These are phyloP conservation scores for Aspergillus carlsbadensis DNA, from an alignment of 495 filamentous ascomycete genomes.

Conservation along the genomic window DNA sequence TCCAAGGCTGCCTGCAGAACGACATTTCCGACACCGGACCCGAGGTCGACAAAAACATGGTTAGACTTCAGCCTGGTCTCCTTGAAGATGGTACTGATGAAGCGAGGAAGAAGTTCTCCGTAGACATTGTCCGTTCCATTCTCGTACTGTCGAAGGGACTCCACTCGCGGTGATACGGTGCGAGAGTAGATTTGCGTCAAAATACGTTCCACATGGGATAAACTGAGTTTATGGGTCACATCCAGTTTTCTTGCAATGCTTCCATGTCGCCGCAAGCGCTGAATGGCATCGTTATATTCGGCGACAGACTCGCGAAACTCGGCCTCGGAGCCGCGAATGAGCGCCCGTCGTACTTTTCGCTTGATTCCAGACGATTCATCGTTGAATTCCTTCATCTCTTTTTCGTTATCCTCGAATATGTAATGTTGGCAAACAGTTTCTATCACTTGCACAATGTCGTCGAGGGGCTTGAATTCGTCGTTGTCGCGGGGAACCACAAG, in stretches of 20 bases:
- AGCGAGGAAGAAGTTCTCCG: slow-evolving; percentile 83
- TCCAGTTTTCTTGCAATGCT: slow-evolving; percentile 69
- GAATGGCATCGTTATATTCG: slow-evolving; percentile 72
- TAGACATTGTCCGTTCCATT: slow-evolving; percentile 90
- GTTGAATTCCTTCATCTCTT: slow-evolving; percentile 62
- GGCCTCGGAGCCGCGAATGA: slow-evolving; percentile 59
- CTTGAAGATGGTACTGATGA: slow-evolving; percentile 76
- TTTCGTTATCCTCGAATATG: slow-evolving; percentile 62
- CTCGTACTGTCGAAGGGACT: slow-evolving; percentile 76
- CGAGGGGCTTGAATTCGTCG: slow-evolving; percentile 77
- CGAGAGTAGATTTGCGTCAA: slow-evolving; percentile 87
- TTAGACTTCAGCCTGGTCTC: slow-evolving; percentile 73
- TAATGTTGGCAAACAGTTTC: slow-evolving; percentile 72
- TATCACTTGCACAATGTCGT: slow-evolving; percentile 80
- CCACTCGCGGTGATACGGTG: slow-evolving; percentile 84
- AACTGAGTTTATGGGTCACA: slow-evolving; percentile 58
- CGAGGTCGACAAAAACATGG: slow-evolving; percentile 89
- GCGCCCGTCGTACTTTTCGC: slow-evolving; percentile 66
- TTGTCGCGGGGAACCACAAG: slow-evolving; percentile 72
- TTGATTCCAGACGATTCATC: slow-evolving; percentile 72
- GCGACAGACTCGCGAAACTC: slow-evolving; percentile 68
- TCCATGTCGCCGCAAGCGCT: slow-evolving; percentile 58
- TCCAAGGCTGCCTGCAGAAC: slow-evolving; percentile 92
- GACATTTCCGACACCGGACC: slow-evolving; percentile 93
- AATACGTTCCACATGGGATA: slow-evolving; percentile 75